Percentiles rank a stretch among this genome's conserved stretches.
Evolutionary conservation across 2,329 filamentous ascomycete species (phyloP).

Genomic region (Zasmidium cellare): DNA sequence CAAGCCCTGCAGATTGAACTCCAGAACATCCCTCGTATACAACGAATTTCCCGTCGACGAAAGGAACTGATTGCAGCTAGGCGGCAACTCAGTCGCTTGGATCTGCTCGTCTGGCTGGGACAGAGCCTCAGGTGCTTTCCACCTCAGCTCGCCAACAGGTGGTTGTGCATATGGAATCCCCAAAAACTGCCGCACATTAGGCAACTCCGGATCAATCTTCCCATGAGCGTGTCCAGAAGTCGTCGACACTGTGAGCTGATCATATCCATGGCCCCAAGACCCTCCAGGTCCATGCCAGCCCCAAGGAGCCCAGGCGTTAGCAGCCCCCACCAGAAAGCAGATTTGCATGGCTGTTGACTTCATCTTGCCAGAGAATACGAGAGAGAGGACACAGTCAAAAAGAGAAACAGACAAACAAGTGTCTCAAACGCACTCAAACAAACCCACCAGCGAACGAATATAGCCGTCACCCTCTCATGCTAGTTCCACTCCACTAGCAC

Average conservation of each 20-base stretch:
- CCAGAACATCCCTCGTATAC: conserved; percentile 29
- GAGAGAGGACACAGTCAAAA: neutral
- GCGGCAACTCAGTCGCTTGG: conserved; percentile 27
- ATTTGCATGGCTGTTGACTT: neutral
- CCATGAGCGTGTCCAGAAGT: conserved; percentile 10
- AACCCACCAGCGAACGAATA: neutral
- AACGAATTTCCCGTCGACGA: conserved; percentile 18
- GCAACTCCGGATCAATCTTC: conserved; percentile 11
- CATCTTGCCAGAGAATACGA: neutral
- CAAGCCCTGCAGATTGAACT: conserved; percentile 32
- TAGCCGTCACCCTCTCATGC: conserved; percentile 1
- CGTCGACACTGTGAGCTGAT: conserved; percentile 7
- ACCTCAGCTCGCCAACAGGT: conserved; percentile 36
- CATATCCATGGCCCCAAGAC: neutral
- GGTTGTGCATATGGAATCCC: conserved; percentile 39
- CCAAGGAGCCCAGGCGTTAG: neutral
- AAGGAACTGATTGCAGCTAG: conserved; percentile 31
- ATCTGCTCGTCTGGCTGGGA: conserved; percentile 22
- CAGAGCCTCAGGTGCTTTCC: conserved; percentile 29
- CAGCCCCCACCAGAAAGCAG: neutral
- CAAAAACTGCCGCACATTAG: conserved; percentile 32
- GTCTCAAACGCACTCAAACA: neutral
- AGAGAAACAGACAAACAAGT: neutral
- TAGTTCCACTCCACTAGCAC: neutral
- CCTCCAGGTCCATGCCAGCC: conserved; percentile 1